phyloP scores from a whole-genome alignment of 2,329 filamentous ascomycete species.

The Fusarium azukiicola region DNA sequence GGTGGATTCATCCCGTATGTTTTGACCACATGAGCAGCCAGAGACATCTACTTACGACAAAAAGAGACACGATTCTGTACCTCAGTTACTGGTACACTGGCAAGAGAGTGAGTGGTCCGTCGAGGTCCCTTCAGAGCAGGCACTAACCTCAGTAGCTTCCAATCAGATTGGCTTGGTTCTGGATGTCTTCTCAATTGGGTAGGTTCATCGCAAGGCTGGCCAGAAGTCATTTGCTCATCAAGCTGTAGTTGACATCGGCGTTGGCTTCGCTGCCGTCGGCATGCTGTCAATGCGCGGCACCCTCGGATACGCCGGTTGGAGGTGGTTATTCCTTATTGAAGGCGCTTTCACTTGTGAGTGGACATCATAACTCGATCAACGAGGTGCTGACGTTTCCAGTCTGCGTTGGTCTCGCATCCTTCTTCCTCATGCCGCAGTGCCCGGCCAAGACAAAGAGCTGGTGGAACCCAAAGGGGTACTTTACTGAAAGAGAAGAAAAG shows the following conservation, averaged over 20 bases:
- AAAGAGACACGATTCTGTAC: conserved; percentile 35
- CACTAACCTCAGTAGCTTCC: conserved; percentile 72
- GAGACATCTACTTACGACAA: not conserved
- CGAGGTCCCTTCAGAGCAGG: not conserved
- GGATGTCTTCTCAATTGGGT: conserved; percentile 64
- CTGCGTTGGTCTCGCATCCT: conserved; percentile 73
- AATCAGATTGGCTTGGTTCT: conserved; percentile 83
- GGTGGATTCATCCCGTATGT: conserved; percentile 78
- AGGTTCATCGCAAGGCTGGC: not conserved
- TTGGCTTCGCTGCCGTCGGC: conserved; percentile 62
- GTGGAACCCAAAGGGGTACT: conserved; percentile 79
- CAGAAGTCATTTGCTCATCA: not conserved
- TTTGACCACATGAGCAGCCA: not conserved
- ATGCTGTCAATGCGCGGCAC: conserved; percentile 76
- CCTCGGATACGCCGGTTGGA: conserved; percentile 76
- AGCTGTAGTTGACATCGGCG: conserved; percentile 22
- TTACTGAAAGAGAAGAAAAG: conserved; percentile 81
- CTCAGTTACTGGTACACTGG: conserved; percentile 86
- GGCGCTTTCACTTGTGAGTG: conserved; percentile 57
- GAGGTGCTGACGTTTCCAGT: conserved; percentile 65
- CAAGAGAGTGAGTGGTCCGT: conserved; percentile 60
- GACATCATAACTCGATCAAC: not conserved
- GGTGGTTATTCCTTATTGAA: conserved; percentile 74
- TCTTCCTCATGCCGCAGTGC: conserved; percentile 78
- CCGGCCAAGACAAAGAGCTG: conserved; percentile 81